Base-by-base conservation (phyloP, 768 basidiomycete genomes). In the Tricholoma bakamatsutake region DNA sequence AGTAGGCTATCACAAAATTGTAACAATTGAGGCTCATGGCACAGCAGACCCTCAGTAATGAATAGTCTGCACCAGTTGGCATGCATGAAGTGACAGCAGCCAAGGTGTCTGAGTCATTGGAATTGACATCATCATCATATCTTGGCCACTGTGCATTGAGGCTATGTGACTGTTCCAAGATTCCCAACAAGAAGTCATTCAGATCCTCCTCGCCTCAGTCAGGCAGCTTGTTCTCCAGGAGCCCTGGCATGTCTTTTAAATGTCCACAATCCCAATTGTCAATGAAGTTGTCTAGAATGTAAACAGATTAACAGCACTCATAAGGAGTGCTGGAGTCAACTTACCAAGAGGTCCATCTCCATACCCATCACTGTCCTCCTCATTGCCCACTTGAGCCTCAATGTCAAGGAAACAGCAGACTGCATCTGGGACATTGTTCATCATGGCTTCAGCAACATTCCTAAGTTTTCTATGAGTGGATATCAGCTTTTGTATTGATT, bases 281-380 rank as follows among this genome's bases (percentile, higher is more conserved):
- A 53, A 53, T 53, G 28, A 53, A 53, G 52, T 33, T 17, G 18
- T 53, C 52, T 53, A 45, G 9, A 45, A 45, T 35, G 18, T 7
- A 13, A 33, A 46, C 33, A 43, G 13, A 46, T 43, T 35, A 51
- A 35, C 15, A 10, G 27, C 7, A 31, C 31, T 43, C 21, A n/a
- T n/a, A n/a, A n/a, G n/a, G n/a, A n/a, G n/a, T n/a, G n/a, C n/a
- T n/a, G n/a, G n/a, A n/a, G n/a, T n/a, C n/a, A n/a, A n/a, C n/a
- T n/a, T n/a, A n/a, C n/a, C n/a, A n/a, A n/a, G n/a, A n/a, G n/a
- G n/a, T n/a, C n/a, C n/a, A n/a, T n/a, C n/a, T n/a, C n/a, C n/a
- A n/a, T n/a, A n/a, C n/a, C n/a, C n/a, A n/a, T n/a, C n/a, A n/a
- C n/a, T n/a, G n/a, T n/a, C n/a, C n/a, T n/a, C n/a, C n/a, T n/a